Base-by-base conservation (phyloP, 1,284 basidiomycete species). In the Testicularia cyperi region DNA sequence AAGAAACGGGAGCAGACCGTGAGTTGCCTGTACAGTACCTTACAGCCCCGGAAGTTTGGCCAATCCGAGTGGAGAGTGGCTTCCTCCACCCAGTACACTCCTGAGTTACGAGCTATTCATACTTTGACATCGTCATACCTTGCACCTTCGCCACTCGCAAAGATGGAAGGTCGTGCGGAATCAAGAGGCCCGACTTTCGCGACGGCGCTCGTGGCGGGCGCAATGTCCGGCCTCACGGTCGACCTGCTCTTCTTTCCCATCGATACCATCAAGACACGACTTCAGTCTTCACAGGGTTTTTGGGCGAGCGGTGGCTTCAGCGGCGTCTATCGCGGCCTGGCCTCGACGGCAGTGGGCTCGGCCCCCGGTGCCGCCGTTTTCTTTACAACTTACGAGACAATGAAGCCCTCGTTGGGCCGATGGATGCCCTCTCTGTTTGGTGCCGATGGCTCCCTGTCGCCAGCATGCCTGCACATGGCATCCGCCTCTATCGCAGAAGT, bases 211-310 rank as follows among this genome's bases (percentile, higher is more conserved):
- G 40, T 55, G 9, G 65, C 71, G 6, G 73, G 73, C 7, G 73
- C 73, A 1, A 34, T 69, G n/a, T 58, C 70, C 1, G 73, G 73
- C 3, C 44, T 75, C 14, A 66, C 70, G 6, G 73, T 75, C 19
- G 94, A 98, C 79, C 82, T 97, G 47, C 83, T 96, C 26, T 94
- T 97, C 80, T 97, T 90, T 78, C 94, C 94, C 0, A 86, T 97
- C 53, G 94, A 98, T 79, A 96, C 94, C 1, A 80, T 97, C 75
- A 98, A 98, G 79, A 97, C 94, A 13, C 85, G 94, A 25, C 80
- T 96, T 41, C 94, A 98, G 74, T 87, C 91, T 4, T 78, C 85
- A 1, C 85, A 89, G 72, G 94, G 94, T 2, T 97, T 98, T 77
- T 78, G 84, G 45, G 80, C 81, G 19, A 86, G 90, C 2, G 94